Base-by-base conservation (phyloP, 2,329 filamentous ascomycete genomes). In the Sclerotinia spermophila region DNA sequence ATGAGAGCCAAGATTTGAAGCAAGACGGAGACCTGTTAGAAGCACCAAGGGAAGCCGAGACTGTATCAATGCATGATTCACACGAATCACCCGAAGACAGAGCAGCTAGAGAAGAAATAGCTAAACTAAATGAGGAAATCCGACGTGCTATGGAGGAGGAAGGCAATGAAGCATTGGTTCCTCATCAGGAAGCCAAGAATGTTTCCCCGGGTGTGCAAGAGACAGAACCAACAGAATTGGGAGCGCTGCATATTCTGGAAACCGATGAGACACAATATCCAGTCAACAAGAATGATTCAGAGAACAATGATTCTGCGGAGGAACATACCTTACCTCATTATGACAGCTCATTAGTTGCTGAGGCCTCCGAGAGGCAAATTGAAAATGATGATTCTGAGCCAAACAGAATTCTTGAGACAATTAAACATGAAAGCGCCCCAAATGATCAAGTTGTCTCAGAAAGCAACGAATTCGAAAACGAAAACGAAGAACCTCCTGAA, bases 81-180 rank as follows among this genome's bases (percentile, higher is more conserved):
- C 27, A 56, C 11, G 67, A 65, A 35, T 69, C 59, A 6, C 44
- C 59, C 21, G 53, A 44, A 67, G 66, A 44, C 13, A 48, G 60
- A 69, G 56, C 45, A 48, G 70, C 65, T 3, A 69, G 68, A 56
- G 70, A 66, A 33, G 61, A 45, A 27, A 69, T 69, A 38, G 67
- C 44, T 38, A 35, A 69, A n/a, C 21, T 69, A 19, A 69, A 69
- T 44, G 59, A 69, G 24, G 59, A 69, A 21, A 69, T 69, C 17
- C 45, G 67, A 64, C 59, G n/a, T 33, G 67, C 67, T 33, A 69
- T 69, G 67, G 58, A 65, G 27, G 59, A 69, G 27, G 67, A 69
- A 55, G 59, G 24, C 24, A 27, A 15, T 27, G 58, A 35, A 21
- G 11, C 60, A 44, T 42, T 62, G 48, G n/a, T 69, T 6, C 33